Base-by-base conservation (phyloP, 192 early-diverging fungal species). In the Umbelopsis sp. region DNA sequence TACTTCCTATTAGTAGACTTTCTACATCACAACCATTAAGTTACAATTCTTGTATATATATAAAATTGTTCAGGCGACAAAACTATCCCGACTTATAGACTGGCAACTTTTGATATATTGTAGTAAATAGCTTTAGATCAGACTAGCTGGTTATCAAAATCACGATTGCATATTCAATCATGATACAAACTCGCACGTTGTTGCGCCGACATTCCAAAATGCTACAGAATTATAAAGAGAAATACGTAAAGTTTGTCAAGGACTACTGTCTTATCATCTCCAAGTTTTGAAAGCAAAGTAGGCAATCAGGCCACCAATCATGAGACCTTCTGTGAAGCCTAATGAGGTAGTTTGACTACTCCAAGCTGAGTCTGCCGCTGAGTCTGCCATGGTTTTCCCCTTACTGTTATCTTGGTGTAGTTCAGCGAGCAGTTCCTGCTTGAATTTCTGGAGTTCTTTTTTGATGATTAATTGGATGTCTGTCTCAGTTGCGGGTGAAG, bases 1-100 rank as follows among this genome's bases (percentile, higher is more conserved):
- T 51, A 30, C 27, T 30, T 30, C 27, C 27, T 30, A 41, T 41
- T 41, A 41, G 37, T 41, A 41, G 37, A 41, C 27, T 41, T 41
- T 41, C 37, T 41, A 41, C 37, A 41, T 41, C 37, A 41, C 2
- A 41, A 41, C 37, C 2, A 4, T 25, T 52, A 52, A 52, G 21
- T 13, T 52, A 25, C 21, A 52, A 52, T 49, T 25, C 51, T 52
- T 52, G 51, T 52, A 52, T 52, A 52, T 52, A 52, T 52, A 52
- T 25, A 52, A 23, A 23, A 52, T n/a, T 41, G 37, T 10, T 41
- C 37, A 41, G 37, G 37, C 37, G 37, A 41, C 37, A 41, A 41
- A 41, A 41, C 37, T 41, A 41, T 10, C 37, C 1, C 37, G 6
- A 41, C 10, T 41, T 41, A 10, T 6, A 41, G 37, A 41, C 1